These are phyloP conservation scores for Scedosporium boydii DNA, from an alignment of 2,329 filamentous ascomycete genomes.

Conservation along the genomic window DNA sequence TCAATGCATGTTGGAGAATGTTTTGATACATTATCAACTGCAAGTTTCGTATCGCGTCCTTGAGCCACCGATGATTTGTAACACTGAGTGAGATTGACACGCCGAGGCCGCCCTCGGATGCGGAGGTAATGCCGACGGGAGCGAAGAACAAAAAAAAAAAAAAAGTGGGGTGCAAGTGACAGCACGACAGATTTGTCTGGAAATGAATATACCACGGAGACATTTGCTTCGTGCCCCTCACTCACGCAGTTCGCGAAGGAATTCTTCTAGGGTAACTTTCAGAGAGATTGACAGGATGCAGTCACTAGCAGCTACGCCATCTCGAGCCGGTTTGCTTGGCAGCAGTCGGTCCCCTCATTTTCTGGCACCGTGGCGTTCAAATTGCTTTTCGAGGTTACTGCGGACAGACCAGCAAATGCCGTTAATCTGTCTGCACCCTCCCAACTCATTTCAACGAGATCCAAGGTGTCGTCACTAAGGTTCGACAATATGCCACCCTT, in stretches of 20 bases:
- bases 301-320: not conserved
- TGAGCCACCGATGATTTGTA: too few relatives aligned
- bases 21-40: not conserved
- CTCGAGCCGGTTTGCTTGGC: not conserved
- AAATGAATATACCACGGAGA: not conserved
- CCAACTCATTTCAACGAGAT: not conserved
- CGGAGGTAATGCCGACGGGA: not conserved
- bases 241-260: not conserved
- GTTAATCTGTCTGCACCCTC: not conserved
- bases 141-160: not conserved
- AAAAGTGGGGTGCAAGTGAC: not conserved
- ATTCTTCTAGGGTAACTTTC: not conserved
- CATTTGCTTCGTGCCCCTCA: not conserved
- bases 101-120: not conserved
- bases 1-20: not conserved
- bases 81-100: too few relatives aligned
- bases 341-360: not conserved
- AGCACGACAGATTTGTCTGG: not conserved
- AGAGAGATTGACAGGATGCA: not conserved
- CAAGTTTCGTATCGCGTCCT: not conserved
- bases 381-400: not conserved
- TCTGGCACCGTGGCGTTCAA: not conserved
- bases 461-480: too few relatives aligned
- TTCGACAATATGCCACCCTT: too few relatives aligned
- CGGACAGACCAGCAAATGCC: not conserved